Evolutionary conservation across 345 rosid species (phyloP).

Genomic region (Clausena lansium): DNA sequence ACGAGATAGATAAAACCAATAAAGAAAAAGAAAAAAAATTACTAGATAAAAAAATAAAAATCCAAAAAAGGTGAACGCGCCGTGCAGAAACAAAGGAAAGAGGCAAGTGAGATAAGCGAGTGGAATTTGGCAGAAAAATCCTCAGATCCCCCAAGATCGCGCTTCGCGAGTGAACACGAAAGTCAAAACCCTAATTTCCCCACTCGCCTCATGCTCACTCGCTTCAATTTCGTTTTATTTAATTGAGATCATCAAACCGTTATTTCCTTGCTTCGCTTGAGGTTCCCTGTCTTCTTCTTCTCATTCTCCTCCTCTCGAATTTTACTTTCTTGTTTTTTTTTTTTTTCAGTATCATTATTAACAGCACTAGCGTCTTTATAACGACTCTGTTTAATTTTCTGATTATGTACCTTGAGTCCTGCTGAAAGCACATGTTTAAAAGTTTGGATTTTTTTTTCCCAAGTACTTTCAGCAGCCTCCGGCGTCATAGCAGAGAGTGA

Average conservation of each 20-base stretch:
- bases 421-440: background rate
- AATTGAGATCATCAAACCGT: background rate
- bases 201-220: conserved; percentile 15
- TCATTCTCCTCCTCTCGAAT: background rate
- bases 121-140: background rate
- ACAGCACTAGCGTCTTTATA: too few species aligned
- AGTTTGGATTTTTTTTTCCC: too few species aligned
- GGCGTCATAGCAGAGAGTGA: background rate
- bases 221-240: background rate
- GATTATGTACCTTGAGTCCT: background rate
- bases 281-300: background rate
- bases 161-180: conserved; percentile 7
- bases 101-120: conserved; percentile 17
- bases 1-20: background rate
- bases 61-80: conserved; percentile 7
- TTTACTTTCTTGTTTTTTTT: background rate
- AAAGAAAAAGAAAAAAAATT: background rate
- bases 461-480: background rate
- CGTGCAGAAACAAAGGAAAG: background rate
- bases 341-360: background rate
- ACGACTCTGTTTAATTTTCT: background rate
- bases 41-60: background rate
- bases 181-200: conserved; percentile 7
- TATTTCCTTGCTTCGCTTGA: background rate
- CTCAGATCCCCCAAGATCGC: background rate